phyloP scores from a whole-genome alignment of 2,329 filamentous ascomycete species.

The Nemania sp. region DNA sequence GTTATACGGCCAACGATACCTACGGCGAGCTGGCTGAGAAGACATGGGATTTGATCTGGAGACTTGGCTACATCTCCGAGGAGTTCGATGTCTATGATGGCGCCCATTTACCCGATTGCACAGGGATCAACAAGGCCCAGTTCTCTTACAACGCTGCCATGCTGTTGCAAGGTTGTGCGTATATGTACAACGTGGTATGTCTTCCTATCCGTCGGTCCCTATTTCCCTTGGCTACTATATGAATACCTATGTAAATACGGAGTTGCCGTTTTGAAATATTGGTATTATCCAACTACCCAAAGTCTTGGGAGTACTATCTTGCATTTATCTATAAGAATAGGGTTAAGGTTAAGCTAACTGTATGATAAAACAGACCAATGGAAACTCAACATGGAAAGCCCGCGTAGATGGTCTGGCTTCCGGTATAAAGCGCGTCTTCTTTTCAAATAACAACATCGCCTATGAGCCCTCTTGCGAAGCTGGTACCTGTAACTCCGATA shows the following conservation, averaged over 20 bases:
- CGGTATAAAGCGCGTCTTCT: constrained; percentile 63
- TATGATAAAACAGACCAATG: constrained; percentile 60
- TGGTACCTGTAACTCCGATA: constrained; percentile 75
- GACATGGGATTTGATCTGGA: constrained; percentile 71
- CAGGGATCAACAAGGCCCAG: constrained; percentile 69
- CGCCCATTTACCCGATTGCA: constrained; percentile 70
- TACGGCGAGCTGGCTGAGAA: constrained; percentile 73
- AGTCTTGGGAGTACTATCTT: neutral
- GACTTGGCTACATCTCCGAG: constrained; percentile 69
- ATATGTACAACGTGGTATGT: constrained; percentile 74
- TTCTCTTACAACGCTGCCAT: constrained; percentile 76
- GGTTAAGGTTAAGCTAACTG: constrained; percentile 36
- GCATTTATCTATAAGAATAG: neutral
- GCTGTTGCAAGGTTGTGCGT: constrained; percentile 71
- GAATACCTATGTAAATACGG: neutral
- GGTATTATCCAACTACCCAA: neutral
- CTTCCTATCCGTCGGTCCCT: neutral
- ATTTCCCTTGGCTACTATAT: neutral
- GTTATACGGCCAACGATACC: constrained; percentile 75
- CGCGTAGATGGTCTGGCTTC: constrained; percentile 68
- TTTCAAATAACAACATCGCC: constrained; percentile 66
- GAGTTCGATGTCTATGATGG: constrained; percentile 75
- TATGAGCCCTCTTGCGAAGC: constrained; percentile 76
- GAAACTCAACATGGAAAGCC: constrained; percentile 65
- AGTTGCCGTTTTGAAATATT: neutral